These are phyloP conservation scores for Pyrenochaeta sp. DNA, from an alignment of 2,329 filamentous ascomycete genomes.

Conservation along the genomic window DNA sequence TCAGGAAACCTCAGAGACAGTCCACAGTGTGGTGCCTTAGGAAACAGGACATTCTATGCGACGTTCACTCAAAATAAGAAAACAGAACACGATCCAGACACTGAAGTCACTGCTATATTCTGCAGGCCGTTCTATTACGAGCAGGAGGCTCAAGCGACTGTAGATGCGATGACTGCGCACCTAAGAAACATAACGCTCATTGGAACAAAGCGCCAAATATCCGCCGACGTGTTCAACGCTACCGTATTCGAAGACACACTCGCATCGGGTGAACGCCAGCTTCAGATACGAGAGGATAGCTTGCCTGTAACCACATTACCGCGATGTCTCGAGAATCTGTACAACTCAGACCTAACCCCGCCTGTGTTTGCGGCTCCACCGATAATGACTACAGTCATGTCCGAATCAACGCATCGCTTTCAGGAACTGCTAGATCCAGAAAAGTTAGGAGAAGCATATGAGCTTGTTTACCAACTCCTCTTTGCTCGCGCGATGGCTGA, in stretches of 20 bases:
- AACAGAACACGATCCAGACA: conserved; percentile 13
- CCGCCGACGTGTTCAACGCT: conserved; percentile 45
- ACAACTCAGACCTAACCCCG: conserved; percentile 6
- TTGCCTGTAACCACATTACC: conserved; percentile 12
- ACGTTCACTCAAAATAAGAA: no score
- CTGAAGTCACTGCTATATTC: conserved; percentile 21
- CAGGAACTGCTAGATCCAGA: conserved; percentile 44
- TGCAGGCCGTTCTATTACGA: conserved; percentile 51
- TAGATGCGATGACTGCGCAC: conserved; percentile 28
- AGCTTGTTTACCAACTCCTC: conserved; percentile 52
- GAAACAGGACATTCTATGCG: no score
- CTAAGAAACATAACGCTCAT: conserved; percentile 24
- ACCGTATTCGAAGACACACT: conserved; percentile 47
- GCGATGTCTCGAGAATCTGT: conserved; percentile 6
- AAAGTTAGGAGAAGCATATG: conserved; percentile 42
- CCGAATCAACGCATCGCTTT: conserved; percentile 22
- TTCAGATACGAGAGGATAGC: conserved; percentile 1
- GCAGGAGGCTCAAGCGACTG: conserved; percentile 53
- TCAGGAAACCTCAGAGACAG: no score
- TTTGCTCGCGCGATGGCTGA: conserved; percentile 48
- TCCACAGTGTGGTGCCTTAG: no score
- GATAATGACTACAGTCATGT: conserved; percentile 50
- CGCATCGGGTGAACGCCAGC: background rate
- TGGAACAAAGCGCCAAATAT: conserved; percentile 30
- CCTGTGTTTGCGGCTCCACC: conserved; percentile 4